Evolutionary conservation across 805 yeast genomes (phyloP), one percentile per base, ranked within the genome.

Genomic region (Metschnikowia cerradonensis): DNA sequence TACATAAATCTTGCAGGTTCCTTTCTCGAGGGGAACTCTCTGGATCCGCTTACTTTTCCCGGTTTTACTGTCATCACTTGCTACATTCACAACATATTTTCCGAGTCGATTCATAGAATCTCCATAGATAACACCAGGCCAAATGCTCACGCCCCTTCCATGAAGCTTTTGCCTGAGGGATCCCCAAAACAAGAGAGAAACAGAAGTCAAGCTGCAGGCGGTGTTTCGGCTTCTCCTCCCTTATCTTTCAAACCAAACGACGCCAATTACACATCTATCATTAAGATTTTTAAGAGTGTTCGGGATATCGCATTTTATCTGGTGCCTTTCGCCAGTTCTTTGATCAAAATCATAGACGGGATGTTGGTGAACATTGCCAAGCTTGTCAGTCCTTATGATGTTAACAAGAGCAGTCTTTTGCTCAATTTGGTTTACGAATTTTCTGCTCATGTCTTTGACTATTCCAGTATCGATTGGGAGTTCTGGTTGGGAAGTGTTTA

Each of bases 401-500:
- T 64, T 45, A 67, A 62, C 55, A 70, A 65, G 52, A 67, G 70
- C 51, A 73, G 78, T 4, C 60, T 70, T 41, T 57, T 76, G 31
- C 60, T 77, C 37, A 76, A 72, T 52, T 64, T 76, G 42, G 66
- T 67, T 14, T 66, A 67, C 49, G 80, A 76, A 41, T 72, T 65
- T 50, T 60, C 68, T 32, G 67, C 67, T 52, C 70, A 72, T 52
- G 66, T 68, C 48, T 60, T 57, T 47, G 63, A 59, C 49, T 39
- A 57, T n/a, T 31, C 55, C 13, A 55, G 57, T 44, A 66, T 88
- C 22, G 80, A 86, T 67, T 89, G 96, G 94, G 70, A 72, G 46
- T 88, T 90, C 61, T 89, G 96, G 96, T 64, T 85, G 6, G 72
- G 75, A 48, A 83, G 86, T 14, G 65, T 73, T 13, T 67, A 78